These are phyloP conservation scores for Zasmidium citrigriseum DNA, from an alignment of 2,329 filamentous ascomycete genomes.

Conservation along the genomic window DNA sequence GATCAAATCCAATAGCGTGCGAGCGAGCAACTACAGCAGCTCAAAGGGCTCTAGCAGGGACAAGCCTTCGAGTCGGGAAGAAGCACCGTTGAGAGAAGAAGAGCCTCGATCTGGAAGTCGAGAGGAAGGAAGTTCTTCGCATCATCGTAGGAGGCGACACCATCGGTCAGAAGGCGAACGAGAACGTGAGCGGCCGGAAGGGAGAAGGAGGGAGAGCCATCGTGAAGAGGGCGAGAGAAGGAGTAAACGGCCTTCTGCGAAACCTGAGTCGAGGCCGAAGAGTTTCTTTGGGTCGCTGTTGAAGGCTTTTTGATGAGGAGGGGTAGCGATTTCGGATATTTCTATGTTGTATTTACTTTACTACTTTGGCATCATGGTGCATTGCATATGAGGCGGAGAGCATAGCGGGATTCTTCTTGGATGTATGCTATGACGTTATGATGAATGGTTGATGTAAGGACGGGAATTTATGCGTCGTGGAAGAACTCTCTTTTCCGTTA, in stretches of 20 bases:
- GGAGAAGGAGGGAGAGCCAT: background rate
- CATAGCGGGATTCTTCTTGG: background rate
- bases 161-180: constrained; percentile 8
- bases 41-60: background rate
- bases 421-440: background rate
- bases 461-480: no score
- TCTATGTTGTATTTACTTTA: background rate
- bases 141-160: background rate
- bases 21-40: background rate
- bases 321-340: background rate
- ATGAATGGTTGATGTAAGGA: no score
- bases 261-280: constrained; percentile 13
- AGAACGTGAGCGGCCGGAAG: background rate
- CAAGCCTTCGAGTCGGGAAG: background rate
- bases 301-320: constrained; percentile 3
- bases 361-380: background rate
- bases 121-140: background rate
- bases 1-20: background rate
- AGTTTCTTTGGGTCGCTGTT: constrained; percentile 17
- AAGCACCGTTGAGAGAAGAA: background rate
- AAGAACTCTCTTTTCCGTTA: no score
- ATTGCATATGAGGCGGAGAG: background rate
- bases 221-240: constrained; percentile 6
- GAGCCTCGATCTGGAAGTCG: background rate
- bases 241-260: constrained; percentile 7